phyloP scores from a whole-genome alignment of 164 flowering plant genomes.

The Tinospora cordifolia region DNA sequence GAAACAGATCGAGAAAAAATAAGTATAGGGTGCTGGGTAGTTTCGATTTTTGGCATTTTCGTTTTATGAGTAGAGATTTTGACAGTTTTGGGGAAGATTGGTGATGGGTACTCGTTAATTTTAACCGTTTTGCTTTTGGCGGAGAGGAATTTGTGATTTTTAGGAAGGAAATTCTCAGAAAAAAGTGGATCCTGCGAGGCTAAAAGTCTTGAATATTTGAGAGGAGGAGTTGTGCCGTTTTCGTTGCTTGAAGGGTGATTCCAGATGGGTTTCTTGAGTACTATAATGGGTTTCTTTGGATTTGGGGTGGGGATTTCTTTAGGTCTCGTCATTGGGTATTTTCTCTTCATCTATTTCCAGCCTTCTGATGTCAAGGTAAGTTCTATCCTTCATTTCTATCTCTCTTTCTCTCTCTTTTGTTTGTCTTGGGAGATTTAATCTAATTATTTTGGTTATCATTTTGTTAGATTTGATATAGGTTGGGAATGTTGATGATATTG shows the following conservation, averaged over 20 bases:
- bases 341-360: constrained; percentile 67
- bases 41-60: not conserved
- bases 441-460: not conserved
- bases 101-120: not conserved
- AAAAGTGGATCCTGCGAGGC: not conserved
- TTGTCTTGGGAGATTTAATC: not conserved
- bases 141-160: no score
- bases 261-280: constrained; percentile 67
- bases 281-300: constrained; percentile 57
- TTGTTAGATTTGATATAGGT: not conserved
- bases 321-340: constrained; percentile 69
- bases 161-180: not conserved
- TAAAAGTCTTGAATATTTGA: no score
- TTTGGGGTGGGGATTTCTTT: constrained; percentile 67
- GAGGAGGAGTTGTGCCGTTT: no score
- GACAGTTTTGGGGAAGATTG: not conserved
- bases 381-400: not conserved
- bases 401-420: not conserved
- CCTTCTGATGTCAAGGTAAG: constrained; percentile 73
- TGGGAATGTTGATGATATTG: not conserved
- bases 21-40: not conserved
- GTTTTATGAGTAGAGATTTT: not conserved
- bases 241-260: not conserved
- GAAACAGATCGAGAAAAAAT: not conserved
- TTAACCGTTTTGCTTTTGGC: not conserved